Evolutionary conservation across 202 grass and related monocot genomes (phyloP), one percentile per base, ranked within the genome.

Genomic region (Cymbopogon flexuosus): DNA sequence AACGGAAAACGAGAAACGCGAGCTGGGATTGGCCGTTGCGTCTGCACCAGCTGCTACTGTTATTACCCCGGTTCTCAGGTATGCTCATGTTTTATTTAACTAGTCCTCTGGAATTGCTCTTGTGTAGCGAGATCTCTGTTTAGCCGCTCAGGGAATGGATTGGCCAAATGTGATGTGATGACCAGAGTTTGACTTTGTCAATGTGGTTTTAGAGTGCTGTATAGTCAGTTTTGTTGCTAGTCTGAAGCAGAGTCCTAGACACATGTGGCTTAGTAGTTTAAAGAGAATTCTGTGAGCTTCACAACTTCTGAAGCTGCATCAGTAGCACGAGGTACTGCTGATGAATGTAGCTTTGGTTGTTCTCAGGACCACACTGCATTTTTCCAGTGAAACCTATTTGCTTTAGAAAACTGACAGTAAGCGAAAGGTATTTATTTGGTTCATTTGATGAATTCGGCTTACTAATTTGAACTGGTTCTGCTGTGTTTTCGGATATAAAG

Each of bases 41-140:
- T 63, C 76, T 70, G 63, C 84, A 49, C 79, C 57, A 4, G 56
- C 42, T 66, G 62, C 76, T 58, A 51, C 60, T 1, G 14, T 80
- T 1, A 18, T 82, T 47, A 51, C 67, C 36, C 88, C 88, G 13
- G 51, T 83, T 83, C 75, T 88, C 31, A 87, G 90, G 90, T 93
- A 82, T 77, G 77, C 18, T 18, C 29, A 21, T 62, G 8, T 27
- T 31, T 67, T 66, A 6, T 31, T 67, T 66, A 6, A 63, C 64
- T 19, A 8, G 77, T 24, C 29, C 24, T 24, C 14, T 12, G 29
- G 36, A 63, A 78, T 74, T 75, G 73, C 56, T 87, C 9, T 11
- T 0, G 14, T 33, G 2, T 56, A 56, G 19, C 51, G 51, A 56
- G n/a, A 56, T 56, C n/a, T 19, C 51, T 56, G 51, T 56, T 56